Conservation (phyloP, 2,329 filamentous ascomycete species). For the Pyrenophora tritici-repentis region DNA sequence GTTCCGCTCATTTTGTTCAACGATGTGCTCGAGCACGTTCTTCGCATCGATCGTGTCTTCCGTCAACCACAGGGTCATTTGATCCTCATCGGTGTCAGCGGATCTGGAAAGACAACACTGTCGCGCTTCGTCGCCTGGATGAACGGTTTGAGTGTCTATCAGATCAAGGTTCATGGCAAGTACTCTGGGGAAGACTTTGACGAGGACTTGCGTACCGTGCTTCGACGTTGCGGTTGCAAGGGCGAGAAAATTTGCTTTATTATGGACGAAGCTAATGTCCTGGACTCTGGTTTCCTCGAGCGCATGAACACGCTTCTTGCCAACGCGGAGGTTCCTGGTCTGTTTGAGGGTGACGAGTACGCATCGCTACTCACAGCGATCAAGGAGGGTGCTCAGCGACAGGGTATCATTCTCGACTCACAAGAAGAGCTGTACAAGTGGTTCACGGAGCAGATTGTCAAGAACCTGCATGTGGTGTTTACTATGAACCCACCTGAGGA, state of each 20-base stretch:
- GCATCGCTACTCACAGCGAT: conserved; percentile 99
- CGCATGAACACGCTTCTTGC: conserved; percentile 98
- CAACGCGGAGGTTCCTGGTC: conserved; percentile 97
- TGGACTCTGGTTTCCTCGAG: conserved; percentile 98
- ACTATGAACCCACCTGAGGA: conserved; percentile 99
- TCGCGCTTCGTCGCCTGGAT: conserved; percentile 99
- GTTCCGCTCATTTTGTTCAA: conserved; percentile 99
- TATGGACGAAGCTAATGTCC: conserved; percentile 98
- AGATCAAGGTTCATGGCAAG: conserved; percentile 99
- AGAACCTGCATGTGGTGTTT: conserved; percentile 98
- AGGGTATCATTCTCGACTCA: conserved; percentile 92
- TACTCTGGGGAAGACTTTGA: conserved; percentile 99
- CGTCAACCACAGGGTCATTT: conserved; percentile 97
- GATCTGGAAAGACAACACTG: conserved; percentile 96
- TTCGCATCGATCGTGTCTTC: conserved; percentile 98
- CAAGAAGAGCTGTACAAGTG: conserved; percentile 99
- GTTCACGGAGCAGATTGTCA: conserved; percentile 99
- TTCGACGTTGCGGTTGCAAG: conserved; percentile 93
- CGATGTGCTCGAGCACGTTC: conserved; percentile 95
- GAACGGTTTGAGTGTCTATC: conserved; percentile 98
- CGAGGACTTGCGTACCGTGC: conserved; percentile 91
- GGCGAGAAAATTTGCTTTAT: conserved; percentile 99
- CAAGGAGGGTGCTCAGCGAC: conserved; percentile 95
- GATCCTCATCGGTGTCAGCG: conserved; percentile 97
- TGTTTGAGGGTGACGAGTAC: conserved; percentile 99